Conservation (phyloP, 108 stramenopile species). For the Cyclotella baltica region DNA sequence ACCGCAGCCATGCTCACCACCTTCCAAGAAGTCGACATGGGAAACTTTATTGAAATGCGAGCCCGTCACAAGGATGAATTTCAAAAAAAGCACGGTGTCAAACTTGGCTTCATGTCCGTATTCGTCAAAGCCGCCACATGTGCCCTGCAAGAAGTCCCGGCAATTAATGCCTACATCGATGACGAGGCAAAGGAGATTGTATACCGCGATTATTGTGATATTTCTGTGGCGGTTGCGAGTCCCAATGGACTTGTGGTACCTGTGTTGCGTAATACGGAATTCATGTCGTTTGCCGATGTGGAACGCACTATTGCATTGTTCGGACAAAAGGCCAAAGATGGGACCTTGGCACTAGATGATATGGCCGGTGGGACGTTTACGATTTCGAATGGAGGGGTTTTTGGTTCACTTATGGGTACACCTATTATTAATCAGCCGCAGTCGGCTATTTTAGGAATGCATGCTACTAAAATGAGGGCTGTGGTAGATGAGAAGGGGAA, state of each 20-base stretch:
- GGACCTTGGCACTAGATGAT: conserved; percentile 94
- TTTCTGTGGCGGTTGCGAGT: conserved; percentile 97
- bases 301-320: conserved; percentile 96
- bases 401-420: conserved; percentile 98
- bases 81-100: conserved; percentile 96
- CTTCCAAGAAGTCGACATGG: conserved; percentile 99
- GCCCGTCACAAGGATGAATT: conserved; percentile 96
- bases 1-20: conserved; percentile 99
- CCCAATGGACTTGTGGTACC: conserved; percentile 98
- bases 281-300: conserved; percentile 97
- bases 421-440: conserved; percentile 99
- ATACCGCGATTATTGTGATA: conserved; percentile 97
- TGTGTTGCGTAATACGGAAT: conserved; percentile 96
- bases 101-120: conserved; percentile 98
- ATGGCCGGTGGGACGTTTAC: conserved; percentile 99
- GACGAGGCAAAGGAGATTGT: conserved; percentile 98
- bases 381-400: conserved; percentile 99
- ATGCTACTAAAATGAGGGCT: conserved; percentile 98
- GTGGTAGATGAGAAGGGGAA: conserved; percentile 96
- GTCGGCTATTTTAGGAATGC: conserved; percentile 99
- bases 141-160: conserved; percentile 95
- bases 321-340: conserved; percentile 94
- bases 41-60: conserved; percentile 96
- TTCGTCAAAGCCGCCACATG: conserved; percentile 97
- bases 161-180: conserved; percentile 99